Percentiles rank a stretch among this genome's conserved stretches.
phyloP scores from a whole-genome alignment of 306 rosid species.

The Ormosia emarginata region DNA sequence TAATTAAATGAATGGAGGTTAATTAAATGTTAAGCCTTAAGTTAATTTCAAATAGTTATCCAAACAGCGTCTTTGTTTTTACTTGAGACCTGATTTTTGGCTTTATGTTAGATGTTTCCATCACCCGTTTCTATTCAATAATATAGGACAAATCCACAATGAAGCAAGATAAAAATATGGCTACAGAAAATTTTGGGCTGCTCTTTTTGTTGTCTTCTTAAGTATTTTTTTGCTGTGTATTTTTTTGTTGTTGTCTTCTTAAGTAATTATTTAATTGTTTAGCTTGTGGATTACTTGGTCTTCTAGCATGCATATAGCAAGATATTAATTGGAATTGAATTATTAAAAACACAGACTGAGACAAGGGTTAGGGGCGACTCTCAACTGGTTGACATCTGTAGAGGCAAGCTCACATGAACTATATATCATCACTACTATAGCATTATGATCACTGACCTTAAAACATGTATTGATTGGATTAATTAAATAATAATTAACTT shows the following conservation, averaged over 20 bases:
- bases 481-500: not conserved
- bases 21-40: not conserved
- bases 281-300: not conserved
- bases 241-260: not conserved
- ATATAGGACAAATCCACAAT: not conserved
- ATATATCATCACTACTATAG: not conserved
- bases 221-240: too few relatives aligned
- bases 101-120: not conserved
- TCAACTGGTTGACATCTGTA: not conserved
- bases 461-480: not conserved
- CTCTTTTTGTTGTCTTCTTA: not conserved
- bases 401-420: not conserved
- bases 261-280: not conserved
- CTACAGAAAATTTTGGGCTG: not conserved
- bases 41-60: not conserved
- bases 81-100: not conserved
- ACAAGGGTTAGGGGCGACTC: not conserved
- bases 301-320: not conserved
- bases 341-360: not conserved
- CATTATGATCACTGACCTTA: not conserved
- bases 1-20: not conserved
- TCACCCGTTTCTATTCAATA: not conserved
- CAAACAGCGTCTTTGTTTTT: not conserved
- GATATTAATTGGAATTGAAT: not conserved
- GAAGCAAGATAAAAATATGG: not conserved